Conservation (phyloP, 2,329 filamentous ascomycete species). For the Colletotrichum kahawae region DNA sequence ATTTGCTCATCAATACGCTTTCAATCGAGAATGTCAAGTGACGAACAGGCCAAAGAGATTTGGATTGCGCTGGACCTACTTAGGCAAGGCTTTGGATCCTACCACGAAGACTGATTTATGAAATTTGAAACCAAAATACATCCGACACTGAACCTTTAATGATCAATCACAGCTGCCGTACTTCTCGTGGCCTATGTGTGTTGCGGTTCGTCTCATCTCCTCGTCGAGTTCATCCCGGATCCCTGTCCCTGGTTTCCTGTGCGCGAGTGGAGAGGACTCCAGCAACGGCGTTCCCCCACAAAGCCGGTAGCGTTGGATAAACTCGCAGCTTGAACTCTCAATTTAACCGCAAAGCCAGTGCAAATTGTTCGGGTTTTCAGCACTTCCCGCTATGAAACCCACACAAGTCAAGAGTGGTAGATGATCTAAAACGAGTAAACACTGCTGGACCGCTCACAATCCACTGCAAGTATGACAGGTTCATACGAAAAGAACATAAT, state of each 20-base stretch:
- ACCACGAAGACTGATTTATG: too few relatives aligned
- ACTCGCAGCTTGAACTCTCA: neutral
- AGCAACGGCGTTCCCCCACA: neutral
- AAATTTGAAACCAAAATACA: neutral
- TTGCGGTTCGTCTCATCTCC: neutral
- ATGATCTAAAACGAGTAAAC: neutral
- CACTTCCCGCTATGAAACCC: neutral
- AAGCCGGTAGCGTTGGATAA: neutral
- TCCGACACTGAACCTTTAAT: too few relatives aligned
- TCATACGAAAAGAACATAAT: neutral
- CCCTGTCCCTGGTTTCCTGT: neutral
- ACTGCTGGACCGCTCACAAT: rapidly evolving
- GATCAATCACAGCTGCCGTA: neutral
- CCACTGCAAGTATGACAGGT: neutral
- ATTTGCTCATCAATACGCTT: neutral
- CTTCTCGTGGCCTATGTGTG: neutral
- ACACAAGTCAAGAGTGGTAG: neutral
- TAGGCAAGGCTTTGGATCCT: neutral
- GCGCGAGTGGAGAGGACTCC: neutral
- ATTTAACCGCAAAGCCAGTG: neutral
- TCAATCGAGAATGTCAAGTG: neutral
- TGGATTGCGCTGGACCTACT: too few relatives aligned
- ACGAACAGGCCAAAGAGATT: neutral
- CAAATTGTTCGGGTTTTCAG: neutral
- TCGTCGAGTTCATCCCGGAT: neutral